Percentiles rank a stretch among this genome's conserved stretches.
phyloP scores from a whole-genome alignment of 108 stramenopile genomes.

The Poteriospumella lacustris region DNA sequence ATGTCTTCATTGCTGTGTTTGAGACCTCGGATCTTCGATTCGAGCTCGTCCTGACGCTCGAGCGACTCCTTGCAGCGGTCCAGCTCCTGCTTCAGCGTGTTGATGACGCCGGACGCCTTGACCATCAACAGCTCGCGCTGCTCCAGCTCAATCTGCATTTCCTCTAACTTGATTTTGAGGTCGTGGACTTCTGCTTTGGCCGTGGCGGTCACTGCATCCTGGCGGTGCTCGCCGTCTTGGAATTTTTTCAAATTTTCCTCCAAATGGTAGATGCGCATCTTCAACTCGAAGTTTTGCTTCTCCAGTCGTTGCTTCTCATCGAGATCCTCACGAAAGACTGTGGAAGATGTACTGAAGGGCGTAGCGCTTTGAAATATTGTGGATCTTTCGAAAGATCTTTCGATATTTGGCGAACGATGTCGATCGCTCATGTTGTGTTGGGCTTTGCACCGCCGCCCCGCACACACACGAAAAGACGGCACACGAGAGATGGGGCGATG shows the following conservation, averaged over 20 bases:
- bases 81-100: neutral
- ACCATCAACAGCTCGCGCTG: neutral
- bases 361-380: too few species aligned
- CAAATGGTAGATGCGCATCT: neutral
- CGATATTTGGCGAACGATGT: too few species aligned
- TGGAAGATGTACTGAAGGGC: too few species aligned
- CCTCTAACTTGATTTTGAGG: neutral
- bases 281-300: neutral
- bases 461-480: too few species aligned
- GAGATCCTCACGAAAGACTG: too few species aligned
- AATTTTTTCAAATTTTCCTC: neutral
- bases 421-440: too few species aligned
- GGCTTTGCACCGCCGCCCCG: too few species aligned
- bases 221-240: neutral
- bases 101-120: neutral
- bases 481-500: too few species aligned
- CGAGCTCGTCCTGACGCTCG: neutral
- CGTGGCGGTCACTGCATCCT: neutral
- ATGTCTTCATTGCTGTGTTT: neutral
- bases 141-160: neutral
- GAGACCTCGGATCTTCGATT: neutral
- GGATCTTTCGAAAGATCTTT: too few species aligned
- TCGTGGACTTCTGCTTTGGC: neutral
- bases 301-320: constrained; percentile 15
- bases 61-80: neutral